A percentile compares a stretch with the other conserved stretches of the same genome.
These are phyloP conservation scores for Purpureocillium takamizusanense DNA, from an alignment of 2,329 filamentous ascomycete species.

Conservation along the genomic window DNA sequence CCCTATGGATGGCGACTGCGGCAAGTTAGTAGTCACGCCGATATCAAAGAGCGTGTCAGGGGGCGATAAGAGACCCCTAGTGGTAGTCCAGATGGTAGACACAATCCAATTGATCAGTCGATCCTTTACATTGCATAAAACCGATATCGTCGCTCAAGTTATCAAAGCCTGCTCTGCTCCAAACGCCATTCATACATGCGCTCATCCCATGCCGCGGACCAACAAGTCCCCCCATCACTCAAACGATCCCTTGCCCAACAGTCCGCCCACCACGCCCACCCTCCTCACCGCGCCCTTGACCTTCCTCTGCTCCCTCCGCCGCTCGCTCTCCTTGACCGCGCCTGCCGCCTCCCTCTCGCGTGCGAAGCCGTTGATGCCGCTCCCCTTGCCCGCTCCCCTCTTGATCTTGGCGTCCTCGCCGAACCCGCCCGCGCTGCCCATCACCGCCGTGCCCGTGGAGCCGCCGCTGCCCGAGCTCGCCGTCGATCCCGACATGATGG, in stretches of 20 bases:
- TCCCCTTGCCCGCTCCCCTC: constrained; percentile 51
- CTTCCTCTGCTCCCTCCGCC: constrained; percentile 48
- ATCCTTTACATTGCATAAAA: too few species aligned
- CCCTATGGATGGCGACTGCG: too few species aligned
- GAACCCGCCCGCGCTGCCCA: constrained; percentile 23
- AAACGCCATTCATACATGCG: constrained; percentile 1
- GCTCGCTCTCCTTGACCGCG: constrained; percentile 46
- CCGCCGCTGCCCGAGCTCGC: constrained; percentile 10
- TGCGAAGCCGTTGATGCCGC: constrained; percentile 52
- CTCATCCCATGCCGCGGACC: neutral
- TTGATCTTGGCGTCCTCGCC: constrained; percentile 47
- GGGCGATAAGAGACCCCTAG: too few species aligned
- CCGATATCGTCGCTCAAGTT: too few species aligned
- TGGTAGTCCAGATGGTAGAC: too few species aligned
- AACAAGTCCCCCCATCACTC: constrained; percentile 16
- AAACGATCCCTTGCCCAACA: constrained; percentile 45
- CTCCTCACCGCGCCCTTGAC: constrained; percentile 48
- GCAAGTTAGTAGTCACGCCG: too few species aligned
- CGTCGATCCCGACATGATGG: constrained; percentile 28
- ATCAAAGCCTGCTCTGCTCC: neutral
- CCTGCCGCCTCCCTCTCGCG: constrained; percentile 49
- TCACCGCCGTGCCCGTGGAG: constrained; percentile 17
- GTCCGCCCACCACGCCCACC: constrained; percentile 45
- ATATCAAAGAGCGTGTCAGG: too few species aligned
- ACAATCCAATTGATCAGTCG: too few species aligned